phyloP scores from a whole-genome alignment of 805 yeast species.

The Ogataea saltuana region DNA sequence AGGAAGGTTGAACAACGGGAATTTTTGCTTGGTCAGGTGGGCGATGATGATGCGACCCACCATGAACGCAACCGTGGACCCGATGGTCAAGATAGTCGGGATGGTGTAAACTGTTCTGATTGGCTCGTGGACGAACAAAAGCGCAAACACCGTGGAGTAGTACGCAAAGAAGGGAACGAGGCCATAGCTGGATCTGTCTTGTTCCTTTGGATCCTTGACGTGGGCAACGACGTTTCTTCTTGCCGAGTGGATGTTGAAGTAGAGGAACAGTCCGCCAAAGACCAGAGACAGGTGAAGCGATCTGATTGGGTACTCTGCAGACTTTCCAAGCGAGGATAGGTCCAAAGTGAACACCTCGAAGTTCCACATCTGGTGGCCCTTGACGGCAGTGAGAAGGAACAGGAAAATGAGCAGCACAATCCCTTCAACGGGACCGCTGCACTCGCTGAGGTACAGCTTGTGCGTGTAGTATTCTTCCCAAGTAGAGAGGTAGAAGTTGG shows the following conservation, averaged over 20 bases:
- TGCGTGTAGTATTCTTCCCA: constrained; percentile 97
- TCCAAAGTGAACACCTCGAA: constrained; percentile 39
- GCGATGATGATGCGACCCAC: constrained; percentile 92
- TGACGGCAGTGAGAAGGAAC: constrained; percentile 61
- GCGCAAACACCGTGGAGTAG: constrained; percentile 47
- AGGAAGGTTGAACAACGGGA: constrained; percentile 74
- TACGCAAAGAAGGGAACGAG: constrained; percentile 68
- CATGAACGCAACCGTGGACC: constrained; percentile 72
- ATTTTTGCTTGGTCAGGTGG: constrained; percentile 76
- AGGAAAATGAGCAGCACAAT: constrained; percentile 60
- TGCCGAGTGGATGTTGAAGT: constrained; percentile 69
- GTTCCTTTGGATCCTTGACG: constrained; percentile 32
- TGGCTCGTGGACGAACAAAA: constrained; percentile 53
- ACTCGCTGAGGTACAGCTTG: constrained; percentile 68
- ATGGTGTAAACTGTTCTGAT: constrained; percentile 45
- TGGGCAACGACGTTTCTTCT: constrained; percentile 56
- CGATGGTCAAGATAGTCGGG: constrained; percentile 69
- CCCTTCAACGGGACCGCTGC: constrained; percentile 97
- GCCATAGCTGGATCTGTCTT: constrained; percentile 47
- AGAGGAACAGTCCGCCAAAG: constrained; percentile 54
- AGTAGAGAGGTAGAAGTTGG: constrained; percentile 84
- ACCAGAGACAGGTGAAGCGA: constrained; percentile 46
- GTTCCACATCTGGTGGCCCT: constrained; percentile 73
- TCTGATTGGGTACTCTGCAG: constrained; percentile 35
- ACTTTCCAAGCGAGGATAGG: constrained; percentile 37